Base-by-base conservation (phyloP, 2,329 filamentous ascomycete species). In the Emericellopsis atlantica region DNA sequence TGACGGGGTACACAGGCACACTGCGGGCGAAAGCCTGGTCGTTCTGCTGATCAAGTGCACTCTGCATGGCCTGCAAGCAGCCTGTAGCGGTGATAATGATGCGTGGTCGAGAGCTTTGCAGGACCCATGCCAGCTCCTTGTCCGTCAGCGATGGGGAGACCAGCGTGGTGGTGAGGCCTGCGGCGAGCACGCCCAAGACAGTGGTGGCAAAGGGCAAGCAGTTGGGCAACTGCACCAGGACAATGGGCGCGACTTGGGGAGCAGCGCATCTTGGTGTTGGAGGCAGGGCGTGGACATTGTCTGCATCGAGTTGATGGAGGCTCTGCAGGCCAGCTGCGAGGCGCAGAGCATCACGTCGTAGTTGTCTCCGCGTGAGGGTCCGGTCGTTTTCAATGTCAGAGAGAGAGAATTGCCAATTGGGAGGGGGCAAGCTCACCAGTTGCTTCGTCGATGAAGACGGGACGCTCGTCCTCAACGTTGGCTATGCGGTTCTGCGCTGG, bases 1-100 rank as follows among this genome's bases (percentile, higher is more conserved):
- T 57, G 12, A 65, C 72, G 47, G 77, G 73, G 53, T 81, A 84
- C 14, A 75, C 57, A 50, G 81, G 83, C 9, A 84, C 58, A 5
- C 41, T 39, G 4, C 48, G 43, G n/a, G 57, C 61, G 44, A 53
- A 63, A 0, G 44, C 41, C 1, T 39, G 33, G 41, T 65, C 60
- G 1, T 56, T 43, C 36, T 64, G 62, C 6, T 49, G 42, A 6
- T 47, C 43, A 2, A 66, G 36, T 1, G 62, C 63, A 12, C 54
- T 51, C 23, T 51, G 50, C 48, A 65, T 60, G 5, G 54, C 55
- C 2, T 40, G 41, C 22, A 61, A 46, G 40, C 52, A 55, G 2
- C 57, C 39, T 37, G 18, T 47, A n/a, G 57, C 47, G 1, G 60
- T 64, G 44, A 66, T 53, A 45, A 66, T 51, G 32, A 54, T 59